phyloP scores from a whole-genome alignment of 192 early-diverging fungal genomes.

The Gonapodya prolifera region DNA sequence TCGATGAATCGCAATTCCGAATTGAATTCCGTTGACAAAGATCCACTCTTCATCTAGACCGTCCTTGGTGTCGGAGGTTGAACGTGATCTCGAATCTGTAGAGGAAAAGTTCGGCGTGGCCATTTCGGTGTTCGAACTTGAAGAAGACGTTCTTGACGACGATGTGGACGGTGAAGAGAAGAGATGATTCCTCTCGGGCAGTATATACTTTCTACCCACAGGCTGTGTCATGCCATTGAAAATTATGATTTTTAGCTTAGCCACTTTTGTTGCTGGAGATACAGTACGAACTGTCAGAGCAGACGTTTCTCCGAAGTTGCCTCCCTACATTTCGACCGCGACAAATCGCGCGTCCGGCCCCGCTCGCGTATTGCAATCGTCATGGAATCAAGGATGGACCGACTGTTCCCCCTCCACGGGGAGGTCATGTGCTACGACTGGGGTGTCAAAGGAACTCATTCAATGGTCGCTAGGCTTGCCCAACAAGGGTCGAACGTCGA shows the following conservation, averaged over 20 bases:
- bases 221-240: neutral
- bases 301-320: too few species aligned
- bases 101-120: neutral
- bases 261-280: neutral
- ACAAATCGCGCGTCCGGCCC: too few species aligned
- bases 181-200: neutral
- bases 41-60: neutral
- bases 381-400: neutral
- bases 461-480: conserved; percentile 80
- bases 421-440: conserved; percentile 88
- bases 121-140: neutral
- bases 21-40: too few species aligned
- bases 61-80: neutral
- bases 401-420: conserved; percentile 17
- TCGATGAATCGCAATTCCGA: too few species aligned
- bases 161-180: neutral
- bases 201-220: too few species aligned
- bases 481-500: conserved; percentile 35
- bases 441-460: conserved; percentile 73
- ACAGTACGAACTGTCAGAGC: neutral
- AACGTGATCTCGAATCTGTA: neutral
- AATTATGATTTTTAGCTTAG: neutral
- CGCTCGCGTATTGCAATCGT: too few species aligned
- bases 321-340: too few species aligned
- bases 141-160: neutral